These are phyloP conservation scores for Cucumis melo DNA, from an alignment of 306 rosid species.

Conservation along the genomic window DNA sequence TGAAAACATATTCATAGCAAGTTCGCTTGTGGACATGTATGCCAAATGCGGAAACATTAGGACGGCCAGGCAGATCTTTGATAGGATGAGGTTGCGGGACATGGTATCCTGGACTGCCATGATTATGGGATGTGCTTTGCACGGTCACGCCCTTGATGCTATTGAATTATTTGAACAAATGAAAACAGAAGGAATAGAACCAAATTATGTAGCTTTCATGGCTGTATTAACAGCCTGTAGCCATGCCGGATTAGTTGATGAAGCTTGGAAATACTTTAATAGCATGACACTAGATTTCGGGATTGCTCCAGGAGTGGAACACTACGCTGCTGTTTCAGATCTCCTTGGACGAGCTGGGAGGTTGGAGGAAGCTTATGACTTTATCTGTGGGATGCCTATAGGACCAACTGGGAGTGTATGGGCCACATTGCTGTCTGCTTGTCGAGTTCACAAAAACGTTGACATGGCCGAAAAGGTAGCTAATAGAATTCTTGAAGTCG, in stretches of 20 bases:
- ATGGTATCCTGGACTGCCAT: conserved; percentile 88
- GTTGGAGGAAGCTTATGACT: conserved; percentile 57
- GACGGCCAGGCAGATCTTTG: conserved; percentile 46
- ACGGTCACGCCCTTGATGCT: conserved; percentile 69
- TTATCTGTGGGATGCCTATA: conserved; percentile 46
- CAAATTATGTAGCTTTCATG: conserved; percentile 50
- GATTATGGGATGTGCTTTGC: conserved; percentile 84
- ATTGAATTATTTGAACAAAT: conserved; percentile 54
- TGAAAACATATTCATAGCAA: conserved; percentile 47
- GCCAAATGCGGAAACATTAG: conserved; percentile 72
- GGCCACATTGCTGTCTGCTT: conserved; percentile 76
- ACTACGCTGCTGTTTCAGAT: conserved; percentile 78
- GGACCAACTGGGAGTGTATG: conserved; percentile 66
- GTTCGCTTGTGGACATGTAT: conserved; percentile 79
- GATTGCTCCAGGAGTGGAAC: conserved; percentile 67
- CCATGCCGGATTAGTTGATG: conserved; percentile 72
- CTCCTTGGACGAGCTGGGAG: conserved; percentile 83
- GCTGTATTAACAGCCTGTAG: conserved; percentile 78
- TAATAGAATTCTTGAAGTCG: conserved; percentile 34
- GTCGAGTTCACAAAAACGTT: conserved; percentile 65
- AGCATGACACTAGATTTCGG: conserved; percentile 39
- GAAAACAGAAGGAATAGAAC: conserved; percentile 51
- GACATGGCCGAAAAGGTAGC: conserved; percentile 76
- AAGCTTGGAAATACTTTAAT: conserved; percentile 64
- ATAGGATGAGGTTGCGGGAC: conserved; percentile 40